Evolutionary conservation across 768 basidiomycete genomes (phyloP), one percentile per base, ranked within the genome.

Genomic region (Phylloporus arenicola): DNA sequence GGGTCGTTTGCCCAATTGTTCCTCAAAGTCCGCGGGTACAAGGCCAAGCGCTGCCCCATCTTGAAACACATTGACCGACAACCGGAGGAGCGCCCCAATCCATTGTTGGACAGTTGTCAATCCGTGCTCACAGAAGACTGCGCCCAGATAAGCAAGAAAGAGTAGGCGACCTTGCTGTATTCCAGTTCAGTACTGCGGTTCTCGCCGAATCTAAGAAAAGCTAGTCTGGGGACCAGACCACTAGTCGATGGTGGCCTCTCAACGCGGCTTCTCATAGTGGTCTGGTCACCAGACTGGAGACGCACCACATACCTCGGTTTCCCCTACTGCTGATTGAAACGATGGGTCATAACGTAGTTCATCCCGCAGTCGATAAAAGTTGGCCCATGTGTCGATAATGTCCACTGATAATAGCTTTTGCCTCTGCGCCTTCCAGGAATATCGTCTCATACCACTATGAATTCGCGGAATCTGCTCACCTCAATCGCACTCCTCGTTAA

Each of bases 101-200:
- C 86, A 88, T 51, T 72, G 65, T 58, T 76, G 74, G 51, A 84
- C 75, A 31, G 64, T 66, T 16, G 68, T 62, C 53, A 77, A 66
- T 37, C 84, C 85, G 56, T 70, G 73, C 51, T 81, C 77, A 53
- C 68, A 59, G 59, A 75, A 85, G 24, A 85, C 73, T 34, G 78
- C 86, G 40, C 83, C 86, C 30, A 84, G 74, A 68, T 86, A 87
- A 37, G 84, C 80, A 57, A 77, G 71, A 62, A 88, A 85, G 17
- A 87, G 68, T 16, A 72, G 61, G 30, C 72, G 72, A 6, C 75
- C 74, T 70, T 85, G 82, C 82, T 84, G 54, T 17, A 62, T 35
- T 45, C 41, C 52, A 54, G 45, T 22, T 58, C 49, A 63, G 54
- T 30, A 55, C 41, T 34, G 24, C 47, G 48, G 50, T 41, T 56